These are phyloP conservation scores for Trifolium repens DNA, from an alignment of 306 rosid species.

Conservation along the genomic window DNA sequence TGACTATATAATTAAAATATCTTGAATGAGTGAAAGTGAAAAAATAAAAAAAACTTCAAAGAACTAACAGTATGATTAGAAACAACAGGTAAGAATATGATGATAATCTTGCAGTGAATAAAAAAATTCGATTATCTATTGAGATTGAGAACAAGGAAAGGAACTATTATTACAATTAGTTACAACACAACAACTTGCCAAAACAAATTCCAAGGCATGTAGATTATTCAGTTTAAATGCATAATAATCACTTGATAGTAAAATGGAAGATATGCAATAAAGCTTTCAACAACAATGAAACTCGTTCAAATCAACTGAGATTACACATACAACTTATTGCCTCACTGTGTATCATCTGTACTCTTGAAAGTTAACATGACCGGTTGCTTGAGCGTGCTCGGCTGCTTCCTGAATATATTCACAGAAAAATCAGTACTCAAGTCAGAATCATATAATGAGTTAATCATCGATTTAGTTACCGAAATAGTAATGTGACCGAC, in stretches of 20 bases:
- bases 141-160: not conserved
- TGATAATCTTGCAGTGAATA: too few species aligned
- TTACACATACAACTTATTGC: constrained; percentile 22
- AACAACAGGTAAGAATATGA: too few species aligned
- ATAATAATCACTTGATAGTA: not conserved
- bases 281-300: not conserved
- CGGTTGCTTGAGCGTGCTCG: constrained; percentile 89
- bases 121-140: not conserved
- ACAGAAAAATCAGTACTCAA: constrained; percentile 12
- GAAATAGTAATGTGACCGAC: not conserved
- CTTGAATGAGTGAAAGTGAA: too few species aligned
- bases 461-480: not conserved
- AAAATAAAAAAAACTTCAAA: too few species aligned
- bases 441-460: constrained; percentile 18
- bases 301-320: constrained; percentile 35
- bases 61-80: too few species aligned
- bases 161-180: not conserved
- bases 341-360: constrained; percentile 57
- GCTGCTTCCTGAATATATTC: constrained; percentile 76
- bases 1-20: too few species aligned
- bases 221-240: constrained; percentile 7
- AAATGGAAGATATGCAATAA: not conserved
- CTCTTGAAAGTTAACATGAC: constrained; percentile 96
- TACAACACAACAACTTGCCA: constrained; percentile 20
- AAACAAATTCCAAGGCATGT: not conserved